Percentiles rank a stretch among this genome's conserved stretches.
Conservation (phyloP, 2,329 filamentous ascomycete species). For the Teratosphaeria destructans region DNA sequence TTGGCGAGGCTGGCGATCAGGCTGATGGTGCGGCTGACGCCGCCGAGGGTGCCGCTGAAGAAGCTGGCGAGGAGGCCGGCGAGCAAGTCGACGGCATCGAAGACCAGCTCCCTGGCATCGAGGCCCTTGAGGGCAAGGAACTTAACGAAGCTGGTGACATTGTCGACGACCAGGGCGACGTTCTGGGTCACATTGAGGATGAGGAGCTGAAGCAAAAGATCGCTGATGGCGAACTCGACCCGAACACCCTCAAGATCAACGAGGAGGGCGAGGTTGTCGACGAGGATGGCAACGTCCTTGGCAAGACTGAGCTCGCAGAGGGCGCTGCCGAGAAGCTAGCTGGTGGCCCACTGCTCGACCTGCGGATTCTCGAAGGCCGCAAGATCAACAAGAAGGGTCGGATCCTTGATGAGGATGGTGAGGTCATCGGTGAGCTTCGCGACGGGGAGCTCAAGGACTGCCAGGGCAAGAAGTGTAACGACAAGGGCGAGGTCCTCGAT, state of each 20-base stretch:
- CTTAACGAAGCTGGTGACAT: slow-evolving; percentile 41
- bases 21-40: slow-evolving; percentile 23
- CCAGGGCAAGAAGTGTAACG: slow-evolving; percentile 40
- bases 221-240: slow-evolving; percentile 29
- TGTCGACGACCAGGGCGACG: slow-evolving; percentile 38
- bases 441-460: slow-evolving; percentile 36
- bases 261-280: slow-evolving; percentile 42
- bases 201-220: slow-evolving; percentile 31
- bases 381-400: slow-evolving; percentile 50
- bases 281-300: slow-evolving; percentile 40
- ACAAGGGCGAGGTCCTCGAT: slow-evolving; percentile 41
- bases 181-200: slow-evolving; percentile 40
- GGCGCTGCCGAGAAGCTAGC: slow-evolving; percentile 39
- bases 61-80: slow-evolving; percentile 18
- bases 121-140: slow-evolving; percentile 41
- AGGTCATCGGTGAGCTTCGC: slow-evolving; percentile 40
- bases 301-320: slow-evolving; percentile 41
- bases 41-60: slow-evolving; percentile 18
- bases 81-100: slow-evolving; percentile 30
- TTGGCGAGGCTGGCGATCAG: slow-evolving; percentile 13
- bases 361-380: slow-evolving; percentile 40
- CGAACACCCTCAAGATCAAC: slow-evolving; percentile 40
- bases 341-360: slow-evolving; percentile 25
- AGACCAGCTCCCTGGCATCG: slow-evolving; percentile 41
- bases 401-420: slow-evolving; percentile 41